Conservation (phyloP, 495 filamentous ascomycete genomes). For the Lasiosphaeria ovina region DNA sequence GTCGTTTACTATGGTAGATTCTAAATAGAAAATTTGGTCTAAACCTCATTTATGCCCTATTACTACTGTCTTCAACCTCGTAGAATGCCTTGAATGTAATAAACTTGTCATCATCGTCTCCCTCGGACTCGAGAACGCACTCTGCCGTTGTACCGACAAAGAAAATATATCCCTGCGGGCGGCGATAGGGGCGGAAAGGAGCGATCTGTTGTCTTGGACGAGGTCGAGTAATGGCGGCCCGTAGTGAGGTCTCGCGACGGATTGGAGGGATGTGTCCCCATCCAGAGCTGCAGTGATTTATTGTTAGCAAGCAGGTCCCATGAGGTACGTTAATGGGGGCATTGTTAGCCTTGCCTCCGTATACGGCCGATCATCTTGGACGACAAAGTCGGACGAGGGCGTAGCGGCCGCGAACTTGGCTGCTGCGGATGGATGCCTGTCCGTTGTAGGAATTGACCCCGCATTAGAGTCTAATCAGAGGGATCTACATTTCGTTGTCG, state of each 20-base stretch:
- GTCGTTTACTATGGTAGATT: background rate
- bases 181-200: slow-evolving; percentile 69
- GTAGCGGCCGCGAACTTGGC: slow-evolving; percentile 77
- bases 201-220: slow-evolving; percentile 80
- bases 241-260: slow-evolving; percentile 87
- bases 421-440: slow-evolving; percentile 72
- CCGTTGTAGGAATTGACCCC: slow-evolving; percentile 98
- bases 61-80: slow-evolving; percentile 58
- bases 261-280: slow-evolving; percentile 96
- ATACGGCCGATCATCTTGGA: slow-evolving; percentile 82
- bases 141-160: slow-evolving; percentile 93
- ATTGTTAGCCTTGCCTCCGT: slow-evolving; percentile 63
- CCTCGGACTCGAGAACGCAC: slow-evolving; percentile 68
- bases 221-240: slow-evolving; percentile 83
- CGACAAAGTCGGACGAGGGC: slow-evolving; percentile 64
- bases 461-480: slow-evolving; percentile 88
- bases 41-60: slow-evolving; percentile 19
- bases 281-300: slow-evolving; percentile 72
- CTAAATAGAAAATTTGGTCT: background rate
- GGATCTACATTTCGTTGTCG: slow-evolving; percentile 48
- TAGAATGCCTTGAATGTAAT: slow-evolving; percentile 95
- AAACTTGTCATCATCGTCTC: slow-evolving; percentile 57
- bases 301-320: slow-evolving; percentile 8
- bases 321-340: background rate
- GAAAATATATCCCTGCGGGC: slow-evolving; percentile 76